Evolutionary conservation across 164 flowering plant genomes (phyloP).

Genomic region (Magnolia sinica): DNA sequence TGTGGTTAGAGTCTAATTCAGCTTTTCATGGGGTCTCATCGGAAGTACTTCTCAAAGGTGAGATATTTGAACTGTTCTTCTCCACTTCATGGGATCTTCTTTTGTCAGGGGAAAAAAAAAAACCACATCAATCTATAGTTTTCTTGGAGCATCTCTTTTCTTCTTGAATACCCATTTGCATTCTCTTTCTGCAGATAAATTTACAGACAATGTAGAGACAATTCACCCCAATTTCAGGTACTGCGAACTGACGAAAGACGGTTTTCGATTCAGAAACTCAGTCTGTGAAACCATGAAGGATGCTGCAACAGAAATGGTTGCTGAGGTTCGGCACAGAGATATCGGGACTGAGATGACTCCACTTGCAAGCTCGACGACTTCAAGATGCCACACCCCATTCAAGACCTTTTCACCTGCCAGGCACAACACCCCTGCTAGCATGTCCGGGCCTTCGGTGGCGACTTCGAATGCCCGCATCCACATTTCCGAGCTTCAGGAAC

Average conservation of each 20-base stretch:
- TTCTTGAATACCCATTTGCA: background rate
- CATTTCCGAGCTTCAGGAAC: constrained; percentile 57
- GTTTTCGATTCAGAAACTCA: constrained; percentile 55
- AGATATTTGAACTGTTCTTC: constrained; percentile 13
- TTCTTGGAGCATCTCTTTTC: background rate
- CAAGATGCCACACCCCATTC: constrained; percentile 69
- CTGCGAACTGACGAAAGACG: constrained; percentile 65
- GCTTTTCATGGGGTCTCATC: constrained; percentile 44
- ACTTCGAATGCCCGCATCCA: constrained; percentile 29
- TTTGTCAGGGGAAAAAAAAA: too few species aligned
- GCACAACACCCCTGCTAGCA: constrained; percentile 73
- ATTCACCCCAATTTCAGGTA: constrained; percentile 37
- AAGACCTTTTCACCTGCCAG: constrained; percentile 71
- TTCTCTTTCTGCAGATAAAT: constrained; percentile 58
- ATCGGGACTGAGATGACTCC: constrained; percentile 94
- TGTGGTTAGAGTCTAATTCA: constrained; percentile 8
- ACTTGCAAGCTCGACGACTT: constrained; percentile 60
- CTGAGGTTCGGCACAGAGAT: constrained; percentile 55
- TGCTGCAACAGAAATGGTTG: constrained; percentile 38
- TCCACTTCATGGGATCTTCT: background rate
- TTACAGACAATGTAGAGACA: constrained; percentile 56
- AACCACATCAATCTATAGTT: background rate
- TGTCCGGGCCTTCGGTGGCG: constrained; percentile 57
- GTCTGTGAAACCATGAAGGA: constrained; percentile 42
- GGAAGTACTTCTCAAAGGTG: constrained; percentile 76